phyloP scores from a whole-genome alignment of 768 basidiomycete species.

The Boletus subparvulus region DNA sequence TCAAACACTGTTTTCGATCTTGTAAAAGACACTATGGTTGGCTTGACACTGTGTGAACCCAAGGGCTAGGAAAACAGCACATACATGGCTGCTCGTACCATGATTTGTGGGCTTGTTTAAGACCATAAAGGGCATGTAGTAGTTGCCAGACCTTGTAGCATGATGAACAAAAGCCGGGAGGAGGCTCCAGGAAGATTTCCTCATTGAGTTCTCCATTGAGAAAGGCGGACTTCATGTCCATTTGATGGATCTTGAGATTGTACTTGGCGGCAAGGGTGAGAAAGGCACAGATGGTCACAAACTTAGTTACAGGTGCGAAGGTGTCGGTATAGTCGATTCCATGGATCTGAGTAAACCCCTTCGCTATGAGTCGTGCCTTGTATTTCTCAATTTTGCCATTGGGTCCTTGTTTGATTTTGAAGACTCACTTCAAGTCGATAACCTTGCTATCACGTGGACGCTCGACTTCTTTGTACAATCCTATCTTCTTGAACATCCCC shows the following conservation, averaged over 20 bases:
- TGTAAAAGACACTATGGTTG: neutral
- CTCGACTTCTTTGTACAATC: neutral
- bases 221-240: slow-evolving; percentile 26
- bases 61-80: neutral
- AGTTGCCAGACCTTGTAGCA: neutral
- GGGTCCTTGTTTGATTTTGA: neutral
- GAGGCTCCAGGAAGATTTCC: slow-evolving; percentile 30
- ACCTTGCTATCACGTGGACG: neutral
- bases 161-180: slow-evolving; percentile 3
- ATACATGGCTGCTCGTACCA: neutral
- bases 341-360: slow-evolving; percentile 33
- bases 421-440: neutral
- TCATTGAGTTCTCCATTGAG: slow-evolving; percentile 16
- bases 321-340: slow-evolving; percentile 38
- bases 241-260: slow-evolving; percentile 15
- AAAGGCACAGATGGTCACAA: neutral
- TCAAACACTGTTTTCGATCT: neutral
- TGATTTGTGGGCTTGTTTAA: neutral
- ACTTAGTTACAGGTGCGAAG: neutral
- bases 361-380: slow-evolving; percentile 42
- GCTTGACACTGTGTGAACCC: neutral
- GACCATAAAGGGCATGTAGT: neutral
- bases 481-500: neutral
- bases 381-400: slow-evolving; percentile 31
- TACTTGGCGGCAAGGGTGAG: neutral